A percentile compares a stretch with the other conserved stretches of the same genome.
Evolutionary conservation across 768 basidiomycete genomes (phyloP).

Genomic region (Boletus rufocinnamomeus): DNA sequence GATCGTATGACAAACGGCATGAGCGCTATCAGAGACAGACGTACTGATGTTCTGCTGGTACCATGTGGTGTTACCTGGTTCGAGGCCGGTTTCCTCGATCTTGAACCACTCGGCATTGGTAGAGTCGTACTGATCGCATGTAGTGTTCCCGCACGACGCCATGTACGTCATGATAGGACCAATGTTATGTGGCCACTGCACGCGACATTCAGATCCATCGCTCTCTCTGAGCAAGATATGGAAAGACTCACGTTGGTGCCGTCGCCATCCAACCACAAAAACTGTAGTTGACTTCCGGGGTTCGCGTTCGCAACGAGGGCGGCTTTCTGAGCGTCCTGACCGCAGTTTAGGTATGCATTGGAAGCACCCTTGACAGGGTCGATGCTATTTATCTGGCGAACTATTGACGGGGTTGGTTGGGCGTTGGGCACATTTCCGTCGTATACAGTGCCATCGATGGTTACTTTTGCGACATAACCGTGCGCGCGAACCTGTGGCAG

Average conservation of each 20-base stretch:
- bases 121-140: conserved; percentile 62
- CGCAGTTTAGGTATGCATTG: conserved; percentile 63
- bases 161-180: conserved; percentile 79
- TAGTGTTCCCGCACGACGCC: conserved; percentile 56
- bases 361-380: conserved; percentile 56
- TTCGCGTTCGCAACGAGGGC: conserved; percentile 53
- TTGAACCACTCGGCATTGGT: conserved; percentile 73
- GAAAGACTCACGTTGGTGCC: conserved; percentile 35
- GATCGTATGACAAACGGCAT: not conserved
- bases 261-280: conserved; percentile 57
- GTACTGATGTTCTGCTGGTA: conserved; percentile 54
- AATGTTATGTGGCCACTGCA: conserved; percentile 55
- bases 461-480: conserved; percentile 44
- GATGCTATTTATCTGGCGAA: conserved; percentile 47
- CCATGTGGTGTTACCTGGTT: conserved; percentile 45
- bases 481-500: conserved; percentile 39
- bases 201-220: not conserved
- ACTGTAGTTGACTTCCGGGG: conserved; percentile 55
- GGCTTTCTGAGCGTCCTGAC: conserved; percentile 52
- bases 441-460: conserved; percentile 47
- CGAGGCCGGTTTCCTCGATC: conserved; percentile 54
- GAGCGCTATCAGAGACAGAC: conserved; percentile 22
- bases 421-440: conserved; percentile 45
- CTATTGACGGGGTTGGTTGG: conserved; percentile 40
- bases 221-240: not conserved